These are phyloP conservation scores for Clarireedia sp. DNA, from an alignment of 2,329 filamentous ascomycete genomes.

Conservation along the genomic window DNA sequence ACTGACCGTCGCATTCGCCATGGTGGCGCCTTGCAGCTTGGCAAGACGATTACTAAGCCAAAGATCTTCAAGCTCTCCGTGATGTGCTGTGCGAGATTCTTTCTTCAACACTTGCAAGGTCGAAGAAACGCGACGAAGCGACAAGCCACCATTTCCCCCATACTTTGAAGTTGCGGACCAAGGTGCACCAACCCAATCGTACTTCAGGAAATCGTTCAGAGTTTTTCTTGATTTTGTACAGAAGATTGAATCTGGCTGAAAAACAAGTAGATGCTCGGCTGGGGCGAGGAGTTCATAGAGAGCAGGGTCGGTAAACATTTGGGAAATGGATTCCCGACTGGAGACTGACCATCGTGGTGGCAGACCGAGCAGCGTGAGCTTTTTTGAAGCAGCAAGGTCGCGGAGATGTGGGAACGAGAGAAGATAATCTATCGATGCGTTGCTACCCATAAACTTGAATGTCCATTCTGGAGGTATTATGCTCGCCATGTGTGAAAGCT, in stretches of 20 bases:
- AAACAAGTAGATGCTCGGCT: conserved; percentile 47
- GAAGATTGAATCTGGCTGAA: conserved; percentile 49
- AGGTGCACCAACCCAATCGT: conserved; percentile 32
- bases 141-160: conserved; percentile 46
- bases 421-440: conserved; percentile 35
- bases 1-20: conserved; percentile 34
- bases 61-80: conserved; percentile 45
- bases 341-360: conserved; percentile 15
- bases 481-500: conserved; percentile 48
- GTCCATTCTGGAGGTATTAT: conserved; percentile 50
- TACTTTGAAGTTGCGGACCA: conserved; percentile 35
- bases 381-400: conserved; percentile 25
- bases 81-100: conserved; percentile 40
- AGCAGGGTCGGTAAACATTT: conserved; percentile 44
- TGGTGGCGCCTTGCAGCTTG: conserved; percentile 39
- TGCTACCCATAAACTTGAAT: conserved; percentile 45
- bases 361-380: conserved; percentile 7
- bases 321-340: conserved; percentile 42
- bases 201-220: conserved; percentile 25
- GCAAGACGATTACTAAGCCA: conserved; percentile 46
- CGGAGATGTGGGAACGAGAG: conserved; percentile 36
- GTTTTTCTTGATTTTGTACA: conserved; percentile 44
- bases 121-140: conserved; percentile 44
- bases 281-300: conserved; percentile 41
- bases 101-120: conserved; percentile 41